Percentiles rank a stretch among this genome's conserved stretches.
These are phyloP conservation scores for Rhizophora mangle DNA, from an alignment of 345 rosid species.

Conservation along the genomic window DNA sequence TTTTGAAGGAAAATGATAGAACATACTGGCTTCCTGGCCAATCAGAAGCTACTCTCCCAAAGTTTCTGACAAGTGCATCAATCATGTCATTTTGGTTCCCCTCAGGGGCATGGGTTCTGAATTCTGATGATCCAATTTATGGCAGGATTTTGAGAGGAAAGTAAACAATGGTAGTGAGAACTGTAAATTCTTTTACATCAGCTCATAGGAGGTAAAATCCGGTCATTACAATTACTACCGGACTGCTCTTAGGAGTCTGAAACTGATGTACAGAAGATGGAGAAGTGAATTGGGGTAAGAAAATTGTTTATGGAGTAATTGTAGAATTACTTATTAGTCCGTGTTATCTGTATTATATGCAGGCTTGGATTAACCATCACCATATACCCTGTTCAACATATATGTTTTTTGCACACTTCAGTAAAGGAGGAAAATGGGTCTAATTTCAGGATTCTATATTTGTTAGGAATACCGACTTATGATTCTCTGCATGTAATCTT, in stretches of 20 bases:
- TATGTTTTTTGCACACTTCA: conserved; percentile 32
- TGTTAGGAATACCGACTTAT: too few relatives aligned
- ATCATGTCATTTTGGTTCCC: conserved; percentile 4
- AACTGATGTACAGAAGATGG: conserved; percentile 40
- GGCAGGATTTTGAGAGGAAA: conserved; percentile 11
- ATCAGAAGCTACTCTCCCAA: neutral
- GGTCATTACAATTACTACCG: conserved; percentile 8
- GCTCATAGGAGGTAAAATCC: conserved; percentile 16
- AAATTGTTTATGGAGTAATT: conserved; percentile 14
- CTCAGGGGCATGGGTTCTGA: conserved; percentile 8
- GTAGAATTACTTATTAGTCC: conserved; percentile 20
- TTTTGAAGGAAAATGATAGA: neutral
- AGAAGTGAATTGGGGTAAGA: conserved; percentile 21
- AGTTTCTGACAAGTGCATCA: conserved; percentile 15
- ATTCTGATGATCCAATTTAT: conserved; percentile 15
- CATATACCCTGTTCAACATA: conserved; percentile 19
- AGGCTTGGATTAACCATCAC: conserved; percentile 20
- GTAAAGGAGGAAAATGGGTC: conserved; percentile 13
- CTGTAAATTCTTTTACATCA: conserved; percentile 29
- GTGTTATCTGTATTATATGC: conserved; percentile 6
- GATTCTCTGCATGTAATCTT: too few relatives aligned
- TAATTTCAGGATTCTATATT: conserved; percentile 11
- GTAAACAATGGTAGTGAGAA: conserved; percentile 12
- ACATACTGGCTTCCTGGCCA: conserved; percentile 13
- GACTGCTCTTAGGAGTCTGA: conserved; percentile 22